Conservation (phyloP, 768 basidiomycete genomes). For the Boletus tylopilopsis region DNA sequence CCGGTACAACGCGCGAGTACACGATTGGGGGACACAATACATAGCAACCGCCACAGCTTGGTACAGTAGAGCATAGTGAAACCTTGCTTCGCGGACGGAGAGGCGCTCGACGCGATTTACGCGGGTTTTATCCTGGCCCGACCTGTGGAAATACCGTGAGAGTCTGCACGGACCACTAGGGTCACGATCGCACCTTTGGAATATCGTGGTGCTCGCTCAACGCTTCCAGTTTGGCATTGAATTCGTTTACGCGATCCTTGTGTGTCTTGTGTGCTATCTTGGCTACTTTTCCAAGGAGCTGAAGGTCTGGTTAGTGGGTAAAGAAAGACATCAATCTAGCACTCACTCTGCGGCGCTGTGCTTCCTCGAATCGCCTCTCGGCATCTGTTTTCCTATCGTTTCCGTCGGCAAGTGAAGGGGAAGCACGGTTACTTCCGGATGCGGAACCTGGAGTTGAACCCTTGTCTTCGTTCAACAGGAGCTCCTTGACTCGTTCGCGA, state of each 20-base stretch:
- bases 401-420: conserved; percentile 51
- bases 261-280: conserved; percentile 82
- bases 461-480: conserved; percentile 46
- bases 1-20: conserved; percentile 17
- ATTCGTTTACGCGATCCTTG: conserved; percentile 90
- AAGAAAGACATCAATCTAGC: neutral
- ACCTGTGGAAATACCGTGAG: conserved; percentile 49
- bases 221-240: conserved; percentile 81
- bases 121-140: conserved; percentile 71
- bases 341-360: conserved; percentile 75
- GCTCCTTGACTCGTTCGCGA: conserved; percentile 44
- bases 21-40: conserved; percentile 18
- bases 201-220: conserved; percentile 95
- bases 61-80: conserved; percentile 9
- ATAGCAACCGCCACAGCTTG: conserved; percentile 18
- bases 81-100: conserved; percentile 7
- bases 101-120: conserved; percentile 28
- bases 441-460: conserved; percentile 40
- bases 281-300: conserved; percentile 74
- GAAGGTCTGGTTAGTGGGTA: conserved; percentile 8
- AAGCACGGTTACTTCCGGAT: conserved; percentile 55
- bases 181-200: conserved; percentile 61
- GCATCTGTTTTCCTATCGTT: conserved; percentile 75
- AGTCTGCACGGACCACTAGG: conserved; percentile 27
- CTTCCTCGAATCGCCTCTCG: conserved; percentile 83